Conservation (phyloP, 345 rosid genomes). For the Linum lewisii region DNA sequence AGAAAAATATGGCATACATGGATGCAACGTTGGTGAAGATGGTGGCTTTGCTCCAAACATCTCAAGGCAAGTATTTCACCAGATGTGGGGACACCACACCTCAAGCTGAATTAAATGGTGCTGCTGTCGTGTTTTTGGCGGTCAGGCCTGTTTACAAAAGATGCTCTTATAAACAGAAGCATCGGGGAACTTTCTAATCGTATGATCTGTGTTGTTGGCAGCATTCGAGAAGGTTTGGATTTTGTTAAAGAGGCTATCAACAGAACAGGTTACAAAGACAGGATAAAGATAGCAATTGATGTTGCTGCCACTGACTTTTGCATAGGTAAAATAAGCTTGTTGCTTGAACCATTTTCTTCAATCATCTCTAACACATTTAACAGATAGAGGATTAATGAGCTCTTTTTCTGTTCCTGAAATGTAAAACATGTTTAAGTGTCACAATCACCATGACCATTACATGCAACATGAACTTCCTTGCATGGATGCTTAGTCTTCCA, state of each 20-base stretch:
- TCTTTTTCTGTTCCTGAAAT: constrained; percentile 4
- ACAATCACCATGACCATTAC: background rate
- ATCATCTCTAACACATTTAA: background rate
- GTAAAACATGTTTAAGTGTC: background rate
- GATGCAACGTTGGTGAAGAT: constrained; percentile 85
- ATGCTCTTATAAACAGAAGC: background rate
- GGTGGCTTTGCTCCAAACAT: constrained; percentile 95
- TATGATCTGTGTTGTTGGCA: constrained; percentile 26
- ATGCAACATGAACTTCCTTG: background rate
- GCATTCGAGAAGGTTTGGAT: constrained; percentile 84
- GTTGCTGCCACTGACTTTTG: constrained; percentile 85
- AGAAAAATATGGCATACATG: constrained; percentile 66
- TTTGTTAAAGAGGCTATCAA: constrained; percentile 82
- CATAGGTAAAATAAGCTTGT: constrained; percentile 44
- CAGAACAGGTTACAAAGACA: constrained; percentile 77
- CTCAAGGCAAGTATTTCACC: constrained; percentile 43
- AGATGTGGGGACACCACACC: constrained; percentile 10
- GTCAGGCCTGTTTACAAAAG: background rate
- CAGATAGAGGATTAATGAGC: background rate
- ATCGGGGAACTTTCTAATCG: background rate
- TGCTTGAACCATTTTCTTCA: constrained; percentile 12
- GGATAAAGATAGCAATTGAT: constrained; percentile 86
- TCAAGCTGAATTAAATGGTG: background rate
- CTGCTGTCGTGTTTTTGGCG: background rate
- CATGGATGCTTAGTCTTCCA: background rate